These are phyloP conservation scores for Xylaria multiplex DNA, from an alignment of 2,329 filamentous ascomycete genomes.

Conservation along the genomic window DNA sequence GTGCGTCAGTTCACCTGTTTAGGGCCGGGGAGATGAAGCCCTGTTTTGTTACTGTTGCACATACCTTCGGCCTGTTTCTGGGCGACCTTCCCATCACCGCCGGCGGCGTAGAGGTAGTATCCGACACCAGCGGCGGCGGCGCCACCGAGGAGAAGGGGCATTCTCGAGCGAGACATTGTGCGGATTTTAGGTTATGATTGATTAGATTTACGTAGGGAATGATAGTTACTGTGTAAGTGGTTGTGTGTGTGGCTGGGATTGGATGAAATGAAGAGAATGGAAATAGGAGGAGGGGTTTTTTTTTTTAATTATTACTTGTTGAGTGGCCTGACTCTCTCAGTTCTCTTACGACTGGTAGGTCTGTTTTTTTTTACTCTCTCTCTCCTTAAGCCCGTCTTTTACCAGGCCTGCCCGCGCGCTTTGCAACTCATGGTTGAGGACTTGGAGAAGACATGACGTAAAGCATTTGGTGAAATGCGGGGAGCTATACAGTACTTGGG, in stretches of 20 bases:
- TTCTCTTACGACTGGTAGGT: background rate
- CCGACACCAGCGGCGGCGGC: conserved; percentile 74
- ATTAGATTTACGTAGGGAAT: conserved; percentile 13
- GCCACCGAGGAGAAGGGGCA: conserved; percentile 61
- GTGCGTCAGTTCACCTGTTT: conserved; percentile 7
- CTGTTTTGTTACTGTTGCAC: background rate
- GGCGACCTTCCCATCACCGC: conserved; percentile 82
- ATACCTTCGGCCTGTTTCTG: conserved; percentile 87
- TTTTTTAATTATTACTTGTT: conserved; percentile 8
- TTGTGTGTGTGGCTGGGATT: conserved; percentile 20
- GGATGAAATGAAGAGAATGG: conserved; percentile 1
- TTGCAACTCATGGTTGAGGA: conserved; percentile 15
- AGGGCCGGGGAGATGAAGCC: background rate
- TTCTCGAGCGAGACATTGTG: conserved; percentile 32
- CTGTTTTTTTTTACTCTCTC: background rate
- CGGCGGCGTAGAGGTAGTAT: conserved; percentile 92
- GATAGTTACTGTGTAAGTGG: background rate
- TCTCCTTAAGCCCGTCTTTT: conserved; percentile 1
- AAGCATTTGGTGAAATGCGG: conserved; percentile 20
- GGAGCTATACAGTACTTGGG: conserved; percentile 5
- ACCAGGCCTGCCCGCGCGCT: background rate
- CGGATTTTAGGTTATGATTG: conserved; percentile 4
- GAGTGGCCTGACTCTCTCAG: conserved; percentile 30
- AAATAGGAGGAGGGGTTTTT: conserved; percentile 23
- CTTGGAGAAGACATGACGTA: conserved; percentile 30